Conservation (phyloP, 345 rosid species). For the Lagerstroemia speciosa region DNA sequence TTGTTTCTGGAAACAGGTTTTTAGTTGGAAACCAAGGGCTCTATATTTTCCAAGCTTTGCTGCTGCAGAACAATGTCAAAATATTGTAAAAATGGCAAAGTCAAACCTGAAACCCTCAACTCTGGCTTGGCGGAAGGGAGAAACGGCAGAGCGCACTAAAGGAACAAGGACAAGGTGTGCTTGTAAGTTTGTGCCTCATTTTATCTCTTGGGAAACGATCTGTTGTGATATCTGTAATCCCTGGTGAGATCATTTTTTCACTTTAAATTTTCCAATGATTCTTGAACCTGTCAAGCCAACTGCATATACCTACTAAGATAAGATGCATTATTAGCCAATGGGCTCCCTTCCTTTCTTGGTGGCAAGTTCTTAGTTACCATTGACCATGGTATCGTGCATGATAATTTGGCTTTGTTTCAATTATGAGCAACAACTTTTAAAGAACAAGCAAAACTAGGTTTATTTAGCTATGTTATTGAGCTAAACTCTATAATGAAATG, state of each 20-base stretch:
- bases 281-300: neutral
- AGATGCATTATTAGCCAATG: neutral
- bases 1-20: slow-evolving; percentile 23
- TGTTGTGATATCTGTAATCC: slow-evolving; percentile 15
- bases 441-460: neutral
- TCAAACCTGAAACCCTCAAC: slow-evolving; percentile 38
- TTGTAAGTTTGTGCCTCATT: slow-evolving; percentile 5
- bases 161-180: slow-evolving; percentile 62
- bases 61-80: slow-evolving; percentile 41
- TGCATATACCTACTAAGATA: neutral
- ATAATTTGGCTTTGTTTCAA: neutral
- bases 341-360: neutral
- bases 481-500: neutral
- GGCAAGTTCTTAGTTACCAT: neutral
- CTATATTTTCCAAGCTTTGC: slow-evolving; percentile 49
- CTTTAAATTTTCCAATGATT: neutral
- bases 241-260: neutral
- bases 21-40: slow-evolving; percentile 62
- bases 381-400: neutral
- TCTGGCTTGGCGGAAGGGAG: slow-evolving; percentile 47
- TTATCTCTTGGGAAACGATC: slow-evolving; percentile 8
- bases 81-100: slow-evolving; percentile 39
- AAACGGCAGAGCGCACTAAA: slow-evolving; percentile 30
- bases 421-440: neutral
- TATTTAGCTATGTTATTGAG: neutral